Evolutionary conservation across 2,329 filamentous ascomycete genomes (phyloP), one percentile per base, ranked within the genome.

Genomic region (Neurospora sp.): DNA sequence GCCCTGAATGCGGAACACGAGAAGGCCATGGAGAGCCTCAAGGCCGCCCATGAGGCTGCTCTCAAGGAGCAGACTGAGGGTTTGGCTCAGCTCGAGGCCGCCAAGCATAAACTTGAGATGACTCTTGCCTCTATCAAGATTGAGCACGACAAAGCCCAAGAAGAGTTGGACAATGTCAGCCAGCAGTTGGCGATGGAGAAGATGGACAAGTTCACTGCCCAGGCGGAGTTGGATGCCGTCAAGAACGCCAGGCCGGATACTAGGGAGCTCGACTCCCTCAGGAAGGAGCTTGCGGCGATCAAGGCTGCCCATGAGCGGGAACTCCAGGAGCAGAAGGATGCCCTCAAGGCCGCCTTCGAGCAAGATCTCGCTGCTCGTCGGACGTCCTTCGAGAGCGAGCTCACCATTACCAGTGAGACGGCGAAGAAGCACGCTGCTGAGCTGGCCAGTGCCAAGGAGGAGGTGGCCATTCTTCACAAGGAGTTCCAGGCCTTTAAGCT

Each of bases 181-280:
- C 84, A 84, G 74, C 82, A 85, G 74, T 84, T 89, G 58, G 87
- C 85, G 78, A 81, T 84, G 67, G 85, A 86, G 73, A 89, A 89
- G 81, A 87, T 88, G 81, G 84, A 85, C 69, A 86, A 86, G 71
- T 85, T 87, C 71, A 85, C 84, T 70, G 84, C 86, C 10, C 83
- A 87, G 77, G 87, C 87, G 23, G 87, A 89, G 68, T 82, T 90
- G 17, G 88, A 90, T 71, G 86, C 86, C 8, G 78, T 81, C 66
- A 85, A 83, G 79, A 88, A 81, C 75, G 82, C 82, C 74, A 88
- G 85, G 77, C 81, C 85, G 7, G 87, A 89, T 76, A 87, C 84
- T 2, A 81, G 83, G 0, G 87, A 83, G 76, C 78, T 81, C 2
- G 87, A 90, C 74, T 81, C 80, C 1, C 79, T 89, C 40, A 83